Evolutionary conservation across 2,329 filamentous ascomycete species (phyloP).

Genomic region (Tolypocladium amazonense): DNA sequence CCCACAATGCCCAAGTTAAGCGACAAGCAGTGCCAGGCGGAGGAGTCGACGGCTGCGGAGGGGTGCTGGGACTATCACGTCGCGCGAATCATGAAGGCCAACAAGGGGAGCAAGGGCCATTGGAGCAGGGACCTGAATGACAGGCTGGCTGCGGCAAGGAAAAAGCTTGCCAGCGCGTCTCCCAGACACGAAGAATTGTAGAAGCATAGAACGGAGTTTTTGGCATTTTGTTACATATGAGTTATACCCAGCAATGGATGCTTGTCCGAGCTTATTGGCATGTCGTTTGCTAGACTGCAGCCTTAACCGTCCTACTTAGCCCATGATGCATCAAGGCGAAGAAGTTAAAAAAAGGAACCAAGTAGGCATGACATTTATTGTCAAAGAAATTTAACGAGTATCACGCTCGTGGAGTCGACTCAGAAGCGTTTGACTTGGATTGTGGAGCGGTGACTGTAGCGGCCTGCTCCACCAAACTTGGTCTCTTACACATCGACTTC

Average conservation of each 20-base stretch:
- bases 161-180: slow-evolving; percentile 11
- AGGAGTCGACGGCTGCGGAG: slow-evolving; percentile 24
- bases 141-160: slow-evolving; percentile 21
- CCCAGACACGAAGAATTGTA: slow-evolving; percentile 22
- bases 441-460: not conserved
- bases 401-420: not conserved
- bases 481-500: not conserved
- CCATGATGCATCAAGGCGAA: not conserved
- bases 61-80: slow-evolving; percentile 51
- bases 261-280: not conserved
- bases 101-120: slow-evolving; percentile 24
- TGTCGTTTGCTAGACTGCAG: not conserved
- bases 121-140: slow-evolving; percentile 35
- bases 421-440: not conserved
- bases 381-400: too few relatives aligned
- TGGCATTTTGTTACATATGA: not conserved
- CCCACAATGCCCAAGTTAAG: slow-evolving; percentile 26
- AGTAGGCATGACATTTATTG: too few relatives aligned
- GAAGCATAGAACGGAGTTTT: slow-evolving; percentile 2
- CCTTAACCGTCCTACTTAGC: not conserved
- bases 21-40: slow-evolving; percentile 24
- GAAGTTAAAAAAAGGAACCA: not conserved
- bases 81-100: slow-evolving; percentile 24
- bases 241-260: not conserved
- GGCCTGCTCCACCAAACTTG: not conserved